phyloP scores from a whole-genome alignment of 192 early-diverging fungal species.

The Coemansia sp. region DNA sequence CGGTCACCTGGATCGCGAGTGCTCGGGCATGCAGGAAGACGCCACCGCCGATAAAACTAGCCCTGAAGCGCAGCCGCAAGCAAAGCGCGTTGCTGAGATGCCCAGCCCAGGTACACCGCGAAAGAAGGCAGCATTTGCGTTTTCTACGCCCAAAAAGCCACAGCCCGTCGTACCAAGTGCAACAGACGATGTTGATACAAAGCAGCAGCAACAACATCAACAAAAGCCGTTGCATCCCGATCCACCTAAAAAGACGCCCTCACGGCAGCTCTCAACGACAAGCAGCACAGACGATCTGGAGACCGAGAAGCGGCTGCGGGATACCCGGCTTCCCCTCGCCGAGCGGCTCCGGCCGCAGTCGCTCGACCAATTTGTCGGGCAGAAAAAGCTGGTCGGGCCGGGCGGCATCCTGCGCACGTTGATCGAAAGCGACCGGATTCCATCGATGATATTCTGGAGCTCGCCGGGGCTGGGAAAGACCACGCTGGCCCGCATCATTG shows the following conservation, averaged over 20 bases:
- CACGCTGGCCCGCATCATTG: constrained; percentile 61
- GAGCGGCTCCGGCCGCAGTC: constrained; percentile 46
- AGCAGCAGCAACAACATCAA: not conserved
- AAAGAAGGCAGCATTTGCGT: not conserved
- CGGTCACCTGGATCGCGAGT: constrained; percentile 49
- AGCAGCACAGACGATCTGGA: not conserved
- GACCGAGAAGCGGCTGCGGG: constrained; percentile 19
- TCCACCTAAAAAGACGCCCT: not conserved
- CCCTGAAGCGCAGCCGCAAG: not conserved
- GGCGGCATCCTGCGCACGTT: constrained; percentile 61
- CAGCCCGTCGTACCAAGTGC: not conserved
- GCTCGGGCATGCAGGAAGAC: constrained; percentile 10
- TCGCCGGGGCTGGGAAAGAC: constrained; percentile 62
- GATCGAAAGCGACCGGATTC: constrained; percentile 64
- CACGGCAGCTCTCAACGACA: not conserved
- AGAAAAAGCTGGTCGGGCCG: constrained; percentile 65
- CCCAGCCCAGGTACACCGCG: constrained; percentile 1
- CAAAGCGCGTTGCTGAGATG: constrained; percentile 6
- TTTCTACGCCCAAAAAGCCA: not conserved
- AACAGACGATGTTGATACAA: not conserved
- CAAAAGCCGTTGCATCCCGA: not conserved
- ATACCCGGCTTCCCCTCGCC: constrained; percentile 35
- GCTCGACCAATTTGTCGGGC: constrained; percentile 72
- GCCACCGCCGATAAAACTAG: not conserved
- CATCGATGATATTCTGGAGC: constrained; percentile 82